Evolutionary conservation across 2,329 filamentous ascomycete genomes (phyloP).

Genomic region (Fusarium redolens): DNA sequence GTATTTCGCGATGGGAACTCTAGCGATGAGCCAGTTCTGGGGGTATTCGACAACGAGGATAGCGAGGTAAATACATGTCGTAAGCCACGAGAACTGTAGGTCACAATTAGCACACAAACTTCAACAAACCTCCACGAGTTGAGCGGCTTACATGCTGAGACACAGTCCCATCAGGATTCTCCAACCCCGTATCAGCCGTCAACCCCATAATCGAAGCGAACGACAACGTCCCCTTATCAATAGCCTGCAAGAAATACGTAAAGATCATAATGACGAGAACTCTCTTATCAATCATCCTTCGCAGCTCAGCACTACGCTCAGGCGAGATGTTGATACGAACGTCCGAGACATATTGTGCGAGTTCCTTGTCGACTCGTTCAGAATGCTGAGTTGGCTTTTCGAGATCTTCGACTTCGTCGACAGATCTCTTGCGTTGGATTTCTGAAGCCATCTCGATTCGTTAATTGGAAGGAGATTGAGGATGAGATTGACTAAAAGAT

Average conservation of each 20-base stretch:
- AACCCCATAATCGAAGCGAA: constrained; percentile 75
- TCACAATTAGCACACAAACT: background rate
- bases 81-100: constrained; percentile 70
- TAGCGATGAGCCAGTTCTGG: constrained; percentile 69
- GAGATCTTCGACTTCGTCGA: constrained; percentile 49
- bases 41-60: constrained; percentile 79
- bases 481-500: background rate
- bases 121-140: too few species aligned
- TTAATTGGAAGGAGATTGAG: background rate
- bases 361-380: constrained; percentile 71
- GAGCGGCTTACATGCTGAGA: too few species aligned
- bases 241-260: constrained; percentile 78
- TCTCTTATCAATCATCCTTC: constrained; percentile 73
- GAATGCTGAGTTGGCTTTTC: constrained; percentile 61
- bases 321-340: constrained; percentile 66
- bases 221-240: constrained; percentile 75
- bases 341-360: constrained; percentile 72
- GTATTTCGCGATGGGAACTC: constrained; percentile 75
- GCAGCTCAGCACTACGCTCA: constrained; percentile 70
- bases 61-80: constrained; percentile 79
- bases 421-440: constrained; percentile 26
- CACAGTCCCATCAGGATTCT: constrained; percentile 49
- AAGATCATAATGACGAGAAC: constrained; percentile 77
- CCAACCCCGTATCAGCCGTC: constrained; percentile 59
- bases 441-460: constrained; percentile 21